Evolutionary conservation across 331 rosid genomes (phyloP).

Genomic region (Cydonia oblonga): DNA sequence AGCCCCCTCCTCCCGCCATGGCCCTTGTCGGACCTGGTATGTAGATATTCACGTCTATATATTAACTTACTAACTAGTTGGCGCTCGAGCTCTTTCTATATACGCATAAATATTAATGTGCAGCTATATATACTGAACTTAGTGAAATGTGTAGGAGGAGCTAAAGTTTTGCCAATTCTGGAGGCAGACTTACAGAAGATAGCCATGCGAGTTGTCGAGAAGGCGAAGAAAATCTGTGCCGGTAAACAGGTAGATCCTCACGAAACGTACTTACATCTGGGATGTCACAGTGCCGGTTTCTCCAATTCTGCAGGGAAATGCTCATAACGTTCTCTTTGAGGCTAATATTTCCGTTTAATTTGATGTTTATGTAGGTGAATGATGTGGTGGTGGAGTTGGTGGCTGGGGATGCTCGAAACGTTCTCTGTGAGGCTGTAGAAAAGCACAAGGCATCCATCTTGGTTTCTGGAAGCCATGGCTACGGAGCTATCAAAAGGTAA

Average conservation of each 20-base stretch:
- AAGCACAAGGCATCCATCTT: constrained; percentile 22
- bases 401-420: constrained; percentile 74
- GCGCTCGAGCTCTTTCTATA: not conserved
- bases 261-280: not conserved
- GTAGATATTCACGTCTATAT: too few relatives aligned
- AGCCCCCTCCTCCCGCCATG: constrained; percentile 1
- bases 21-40: constrained; percentile 10
- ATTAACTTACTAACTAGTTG: too few relatives aligned
- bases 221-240: constrained; percentile 8
- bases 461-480: constrained; percentile 23
- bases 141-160: not conserved
- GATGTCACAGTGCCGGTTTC: too few relatives aligned
- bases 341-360: not conserved
- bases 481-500: constrained; percentile 20
- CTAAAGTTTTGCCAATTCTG: not conserved
- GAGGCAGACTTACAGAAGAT: constrained; percentile 18
- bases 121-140: not conserved
- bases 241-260: constrained; percentile 8
- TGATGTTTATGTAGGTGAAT: constrained; percentile 30
- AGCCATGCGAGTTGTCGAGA: not conserved
- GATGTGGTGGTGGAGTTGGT: constrained; percentile 38
- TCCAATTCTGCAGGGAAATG: not conserved
- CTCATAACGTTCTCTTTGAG: not conserved
- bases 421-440: constrained; percentile 19
- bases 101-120: too few relatives aligned